These are phyloP conservation scores for Neoascochyta sp. DNA, from an alignment of 2,329 filamentous ascomycete genomes.

Conservation along the genomic window DNA sequence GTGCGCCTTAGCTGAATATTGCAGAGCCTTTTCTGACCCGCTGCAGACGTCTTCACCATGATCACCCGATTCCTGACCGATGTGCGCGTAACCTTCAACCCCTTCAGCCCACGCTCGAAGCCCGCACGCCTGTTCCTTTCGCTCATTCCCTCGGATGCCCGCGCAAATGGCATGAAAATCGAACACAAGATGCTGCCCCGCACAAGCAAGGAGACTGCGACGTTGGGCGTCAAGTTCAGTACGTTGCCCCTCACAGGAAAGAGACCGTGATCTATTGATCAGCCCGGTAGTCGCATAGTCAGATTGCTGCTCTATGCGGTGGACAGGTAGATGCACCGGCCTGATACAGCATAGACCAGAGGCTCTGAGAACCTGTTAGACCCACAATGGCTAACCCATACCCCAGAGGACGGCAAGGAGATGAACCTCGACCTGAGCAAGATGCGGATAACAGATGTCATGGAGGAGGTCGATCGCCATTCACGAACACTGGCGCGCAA, in stretches of 20 bases:
- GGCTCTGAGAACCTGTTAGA: no score
- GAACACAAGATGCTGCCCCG: slow-evolving; percentile 72
- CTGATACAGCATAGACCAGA: no score
- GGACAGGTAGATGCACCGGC: no score
- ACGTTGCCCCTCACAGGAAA: no score
- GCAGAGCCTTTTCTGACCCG: no score
- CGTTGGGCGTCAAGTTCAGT: slow-evolving; percentile 83
- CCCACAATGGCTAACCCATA: slow-evolving; percentile 20
- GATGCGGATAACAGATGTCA: slow-evolving; percentile 78
- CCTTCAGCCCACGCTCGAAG: slow-evolving; percentile 75
- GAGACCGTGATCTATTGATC: no score
- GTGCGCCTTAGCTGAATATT: no score
- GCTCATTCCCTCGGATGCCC: slow-evolving; percentile 74
- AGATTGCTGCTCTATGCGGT: no score
- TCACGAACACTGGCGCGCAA: slow-evolving; percentile 77
- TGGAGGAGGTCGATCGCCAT: slow-evolving; percentile 87
- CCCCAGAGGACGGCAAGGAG: slow-evolving; percentile 84
- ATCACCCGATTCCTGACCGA: slow-evolving; percentile 83
- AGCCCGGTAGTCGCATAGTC: no score
- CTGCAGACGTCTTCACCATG: slow-evolving; percentile 51
- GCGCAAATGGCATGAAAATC: slow-evolving; percentile 69
- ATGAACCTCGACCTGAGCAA: slow-evolving; percentile 77
- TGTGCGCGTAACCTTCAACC: slow-evolving; percentile 84
- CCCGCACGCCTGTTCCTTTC: slow-evolving; percentile 86
- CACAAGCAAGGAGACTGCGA: slow-evolving; percentile 63